Base-by-base conservation (phyloP, 768 basidiomycete genomes). In the Roridomyces roridus region DNA sequence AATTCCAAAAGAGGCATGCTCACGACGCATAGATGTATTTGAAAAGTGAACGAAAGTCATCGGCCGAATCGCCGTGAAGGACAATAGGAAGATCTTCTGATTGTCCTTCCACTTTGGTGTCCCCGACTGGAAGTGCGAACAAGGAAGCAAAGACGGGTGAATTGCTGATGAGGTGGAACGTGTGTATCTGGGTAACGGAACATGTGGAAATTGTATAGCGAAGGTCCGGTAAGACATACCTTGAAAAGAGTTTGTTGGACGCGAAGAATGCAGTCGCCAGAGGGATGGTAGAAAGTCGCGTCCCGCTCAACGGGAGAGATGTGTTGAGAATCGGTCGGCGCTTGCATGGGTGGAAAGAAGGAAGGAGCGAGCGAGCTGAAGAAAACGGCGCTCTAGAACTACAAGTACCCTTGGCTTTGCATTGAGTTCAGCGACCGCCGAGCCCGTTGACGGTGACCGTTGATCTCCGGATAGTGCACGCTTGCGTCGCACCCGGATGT, bases 161-260 rank as follows among this genome's bases (percentile, higher is more conserved):
- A 11, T 35, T 20, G 12, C 26, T 31, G 10, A 29, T 39, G 10
- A 55, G 53, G 3, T 46, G 26, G 23, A 25, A 55, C 17, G 35
- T 34, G 24, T 46, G 45, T 5, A 55, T 37, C 53, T 55, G 31
- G 12, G 26, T 1, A n/a, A 18, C 6, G 18, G 1, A 15, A 34
- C 4, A 6, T 4, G 31, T 47, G 4, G 29, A 18, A 24, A 17
- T 12, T n/a, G n/a, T n/a, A n/a, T 20, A n/a, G 9, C 2, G 5
- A 24, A 47, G 23, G 10, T 8, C 17, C 12, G 2, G n/a, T n/a
- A n/a, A 31, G 28, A 17, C 34, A 26, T 25, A 55, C 53, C 24
- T 41, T 55, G 53, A 55, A 55, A 21, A 55, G 44, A 8, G 44
- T 55, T 18, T 55, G 10, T 24, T 55, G 44, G 6, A 55, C 53